Evolutionary conservation across 352 stramenopile genomes (phyloP).

Genomic region (Elongisporangium undulatum): DNA sequence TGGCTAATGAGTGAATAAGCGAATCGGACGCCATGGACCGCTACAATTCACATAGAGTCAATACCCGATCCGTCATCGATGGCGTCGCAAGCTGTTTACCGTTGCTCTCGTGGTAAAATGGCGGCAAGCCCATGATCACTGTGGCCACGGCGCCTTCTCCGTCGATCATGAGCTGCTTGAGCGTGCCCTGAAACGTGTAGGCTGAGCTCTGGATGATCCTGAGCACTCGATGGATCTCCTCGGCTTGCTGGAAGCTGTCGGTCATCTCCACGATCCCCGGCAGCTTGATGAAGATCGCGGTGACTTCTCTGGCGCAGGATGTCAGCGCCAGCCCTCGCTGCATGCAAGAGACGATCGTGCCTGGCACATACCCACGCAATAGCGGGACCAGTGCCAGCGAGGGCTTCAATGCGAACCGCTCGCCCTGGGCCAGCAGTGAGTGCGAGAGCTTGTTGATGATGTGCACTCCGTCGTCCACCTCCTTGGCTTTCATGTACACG

Average conservation of each 20-base stretch:
- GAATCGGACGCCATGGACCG: constrained; percentile 55
- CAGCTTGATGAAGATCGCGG: constrained; percentile 64
- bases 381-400: constrained; percentile 25
- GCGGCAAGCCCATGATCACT: constrained; percentile 68
- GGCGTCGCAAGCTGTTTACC: no score
- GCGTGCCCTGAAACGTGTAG: constrained; percentile 72
- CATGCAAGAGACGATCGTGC: constrained; percentile 60
- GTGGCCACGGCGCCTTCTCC: constrained; percentile 82
- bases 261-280: constrained; percentile 44
- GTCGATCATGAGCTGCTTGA: constrained; percentile 85
- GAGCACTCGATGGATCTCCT: constrained; percentile 51
- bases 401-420: background rate
- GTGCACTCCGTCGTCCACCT: background rate
- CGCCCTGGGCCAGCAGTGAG: background rate
- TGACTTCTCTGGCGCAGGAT: constrained; percentile 67
- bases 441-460: background rate
- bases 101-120: constrained; percentile 87
- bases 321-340: constrained; percentile 60
- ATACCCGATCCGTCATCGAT: no score
- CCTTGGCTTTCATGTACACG: background rate
- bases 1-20: constrained; percentile 59
- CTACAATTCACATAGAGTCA: constrained; percentile 11
- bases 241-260: constrained; percentile 30
- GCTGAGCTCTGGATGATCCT: constrained; percentile 68
- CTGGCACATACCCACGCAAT: constrained; percentile 59